These are phyloP conservation scores for Umbelopsis sp. DNA, from an alignment of 192 early-diverging fungal genomes.

Conservation along the genomic window DNA sequence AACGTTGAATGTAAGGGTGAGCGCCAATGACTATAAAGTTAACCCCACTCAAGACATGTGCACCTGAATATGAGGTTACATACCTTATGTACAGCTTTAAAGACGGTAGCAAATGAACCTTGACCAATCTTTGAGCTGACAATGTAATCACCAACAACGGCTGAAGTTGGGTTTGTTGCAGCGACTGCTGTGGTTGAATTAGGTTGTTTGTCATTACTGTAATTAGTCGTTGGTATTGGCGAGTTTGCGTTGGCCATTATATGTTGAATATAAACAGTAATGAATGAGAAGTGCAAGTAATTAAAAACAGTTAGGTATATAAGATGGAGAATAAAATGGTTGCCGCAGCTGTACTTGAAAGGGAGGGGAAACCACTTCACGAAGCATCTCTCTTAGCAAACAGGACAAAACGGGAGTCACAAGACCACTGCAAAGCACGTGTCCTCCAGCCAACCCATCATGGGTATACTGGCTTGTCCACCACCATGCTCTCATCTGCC, in stretches of 20 bases:
- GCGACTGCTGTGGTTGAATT: slow-evolving; percentile 7
- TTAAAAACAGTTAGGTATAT: neutral
- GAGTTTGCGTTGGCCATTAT: slow-evolving; percentile 15
- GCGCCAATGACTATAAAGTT: neutral
- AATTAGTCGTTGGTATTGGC: slow-evolving; percentile 11
- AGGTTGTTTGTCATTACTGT: slow-evolving; percentile 11
- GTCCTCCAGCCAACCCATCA: no score
- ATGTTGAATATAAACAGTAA: neutral
- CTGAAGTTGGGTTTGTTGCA: neutral
- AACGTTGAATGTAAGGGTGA: neutral
- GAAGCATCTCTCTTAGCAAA: no score
- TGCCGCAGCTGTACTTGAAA: slow-evolving; percentile 9
- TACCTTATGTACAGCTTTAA: slow-evolving; percentile 75
- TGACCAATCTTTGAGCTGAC: slow-evolving; percentile 85
- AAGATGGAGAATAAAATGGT: neutral
- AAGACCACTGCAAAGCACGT: no score
- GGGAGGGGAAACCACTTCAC: no score
- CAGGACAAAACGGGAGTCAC: no score
- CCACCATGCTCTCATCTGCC: no score
- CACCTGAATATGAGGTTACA: neutral
- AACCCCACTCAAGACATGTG: neutral
- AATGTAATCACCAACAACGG: slow-evolving; percentile 75
- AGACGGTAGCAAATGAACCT: slow-evolving; percentile 96
- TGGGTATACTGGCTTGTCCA: no score
- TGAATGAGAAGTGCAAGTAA: neutral